Base-by-base conservation (phyloP, 2,329 filamentous ascomycete species). In the Colletotrichum viniferum region DNA sequence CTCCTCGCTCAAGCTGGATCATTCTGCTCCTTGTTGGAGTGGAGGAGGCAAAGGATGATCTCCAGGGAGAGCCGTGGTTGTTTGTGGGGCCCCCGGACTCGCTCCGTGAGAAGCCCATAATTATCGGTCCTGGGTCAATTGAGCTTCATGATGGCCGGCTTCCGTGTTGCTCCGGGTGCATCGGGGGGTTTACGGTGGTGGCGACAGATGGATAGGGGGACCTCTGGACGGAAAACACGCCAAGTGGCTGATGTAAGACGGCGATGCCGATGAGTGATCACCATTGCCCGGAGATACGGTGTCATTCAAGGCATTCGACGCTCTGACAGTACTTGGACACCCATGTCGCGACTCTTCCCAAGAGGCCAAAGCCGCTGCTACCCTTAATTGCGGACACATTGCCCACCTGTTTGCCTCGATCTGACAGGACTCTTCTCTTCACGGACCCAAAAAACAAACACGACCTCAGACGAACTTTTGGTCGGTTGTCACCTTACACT, bases 281-380 rank as follows among this genome's bases (percentile, higher is more conserved):
- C 26, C 58, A 61, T 38, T 36, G 32, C 12, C n/a, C 34, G 32
- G 24, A 36, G 32, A 36, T 7, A 64, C 7, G 18, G 38, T 67
- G 60, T 24, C 14, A 60, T 24, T 12, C 13, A 21, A 26, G 21
- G 30, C 48, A 60, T 34, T 38, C 18, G 36, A n/a, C 64, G 64
- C 64, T 66, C 64, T 55, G 65, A 60, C 32, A 68, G 21, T 14
- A 58, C 28, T 56, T 67, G 65, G 30, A 56, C 28, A 43, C 10
- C 52, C 43, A 16, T 38, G 66, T 60, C 32, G 21, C 26, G 24
- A 26, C 24, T 18, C 12, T 34, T 16, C 34, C 13, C 62, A 21
- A 16, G 18, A 60, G 34, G 58, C 56, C 63, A 75, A 73, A 75
- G 63, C 73, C 69, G 73, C 48, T 73, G 63, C 28, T 75, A 75